Evolutionary conservation across 441 rosid species (phyloP).

Genomic region (Adansonia gregorii): DNA sequence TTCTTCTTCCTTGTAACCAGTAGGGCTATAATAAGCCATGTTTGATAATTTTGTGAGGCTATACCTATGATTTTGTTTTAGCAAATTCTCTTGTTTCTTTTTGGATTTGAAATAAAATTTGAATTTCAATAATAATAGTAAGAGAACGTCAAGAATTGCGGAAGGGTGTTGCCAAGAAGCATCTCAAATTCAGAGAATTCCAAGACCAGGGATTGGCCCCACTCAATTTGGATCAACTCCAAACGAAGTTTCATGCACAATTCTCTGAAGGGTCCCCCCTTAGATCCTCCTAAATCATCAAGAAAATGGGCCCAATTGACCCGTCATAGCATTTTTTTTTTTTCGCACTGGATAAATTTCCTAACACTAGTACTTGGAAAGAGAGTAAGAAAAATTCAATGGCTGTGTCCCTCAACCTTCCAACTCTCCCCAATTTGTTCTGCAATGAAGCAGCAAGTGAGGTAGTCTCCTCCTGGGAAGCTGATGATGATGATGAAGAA

Average conservation of each 20-base stretch:
- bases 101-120: too few relatives aligned
- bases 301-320: constrained; percentile 18
- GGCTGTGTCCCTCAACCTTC: constrained; percentile 34
- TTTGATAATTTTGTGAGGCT: not conserved
- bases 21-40: not conserved
- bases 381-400: constrained; percentile 24
- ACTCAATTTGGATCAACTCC: constrained; percentile 22
- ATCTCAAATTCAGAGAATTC: not conserved
- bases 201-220: constrained; percentile 16
- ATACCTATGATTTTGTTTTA: not conserved
- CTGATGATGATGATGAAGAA: constrained; percentile 16
- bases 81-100: not conserved
- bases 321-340: not conserved
- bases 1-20: not conserved
- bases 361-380: not conserved
- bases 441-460: constrained; percentile 37
- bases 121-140: too few relatives aligned
- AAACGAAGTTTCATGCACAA: constrained; percentile 42
- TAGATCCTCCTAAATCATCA: not conserved
- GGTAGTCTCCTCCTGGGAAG: constrained; percentile 17
- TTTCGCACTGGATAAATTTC: not conserved
- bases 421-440: constrained; percentile 33
- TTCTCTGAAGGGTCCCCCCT: not conserved
- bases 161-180: not conserved
- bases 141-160: too few relatives aligned